Evolutionary conservation across 345 rosid genomes (phyloP), one percentile per base, ranked within the genome.

Genomic region (Durio zibethinus): DNA sequence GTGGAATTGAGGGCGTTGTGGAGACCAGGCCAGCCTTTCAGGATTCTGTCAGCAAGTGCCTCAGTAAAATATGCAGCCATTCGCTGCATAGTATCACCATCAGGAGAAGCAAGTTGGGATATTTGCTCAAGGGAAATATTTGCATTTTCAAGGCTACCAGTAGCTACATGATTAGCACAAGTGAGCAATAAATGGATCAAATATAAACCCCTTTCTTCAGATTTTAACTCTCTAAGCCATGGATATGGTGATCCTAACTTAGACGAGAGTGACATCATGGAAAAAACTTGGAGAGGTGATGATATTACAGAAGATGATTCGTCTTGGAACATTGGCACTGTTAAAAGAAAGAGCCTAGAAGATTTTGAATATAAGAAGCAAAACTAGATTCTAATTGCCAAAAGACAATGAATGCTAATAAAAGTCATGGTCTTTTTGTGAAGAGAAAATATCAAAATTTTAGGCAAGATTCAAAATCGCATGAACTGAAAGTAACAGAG

Each of bases 41-140:
- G 87, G 80, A 95, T 93, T 77, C 98, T 81, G n/a, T 87, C 85
- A 43, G 99, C 97, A 1, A 95, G 93, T 0, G 98, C 98, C 90
- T 93, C 98, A 0, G 94, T 84, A 68, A 95, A 93, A 75, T 95
- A 93, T 8, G 97, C 93, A 47, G 99, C 92, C 33, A 95, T 88
- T 5, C 99, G 83, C 85, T 95, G 99, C 99, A 95, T 95, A 4
- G 99, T 93, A 82, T 95, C 99, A 0, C 99, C 99, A 35, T 88
- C 92, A 33, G 93, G 87, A 45, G 97, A 89, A 21, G 98, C 88
- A 27, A 93, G 88, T 21, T 84, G 92, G 64, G 96, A 83, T 76
- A 95, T 93, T 64, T 93, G 99, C 56, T 93, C 96, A 1, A 95
- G 97, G 2, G 97, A 90, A 77, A 91, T 82, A 79, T 95, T 94